These are phyloP conservation scores for Cladophialophora yegresii DNA, from an alignment of 2,329 filamentous ascomycete genomes.

Conservation along the genomic window DNA sequence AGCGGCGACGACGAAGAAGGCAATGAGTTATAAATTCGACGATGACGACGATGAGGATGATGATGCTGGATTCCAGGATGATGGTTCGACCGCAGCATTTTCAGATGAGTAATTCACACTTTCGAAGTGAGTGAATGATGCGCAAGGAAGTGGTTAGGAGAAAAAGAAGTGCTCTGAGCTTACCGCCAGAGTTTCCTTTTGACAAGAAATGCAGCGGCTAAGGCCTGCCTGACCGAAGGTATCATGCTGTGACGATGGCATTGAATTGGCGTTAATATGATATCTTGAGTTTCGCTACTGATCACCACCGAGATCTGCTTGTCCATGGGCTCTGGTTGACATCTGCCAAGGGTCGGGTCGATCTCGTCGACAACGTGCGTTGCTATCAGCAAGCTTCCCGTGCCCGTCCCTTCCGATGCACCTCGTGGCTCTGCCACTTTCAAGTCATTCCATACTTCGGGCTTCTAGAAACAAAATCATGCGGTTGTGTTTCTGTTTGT, in stretches of 20 bases:
- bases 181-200: neutral
- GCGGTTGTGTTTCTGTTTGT: constrained; percentile 8
- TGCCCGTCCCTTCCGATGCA: neutral
- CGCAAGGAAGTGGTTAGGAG: neutral
- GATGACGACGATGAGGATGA: constrained; percentile 28
- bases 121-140: neutral
- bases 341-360: neutral
- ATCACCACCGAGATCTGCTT: neutral
- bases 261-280: neutral
- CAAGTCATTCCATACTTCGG: neutral
- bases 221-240: neutral
- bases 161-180: neutral
- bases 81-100: constrained; percentile 25
- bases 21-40: constrained; percentile 45
- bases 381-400: neutral
- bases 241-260: neutral
- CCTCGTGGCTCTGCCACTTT: neutral
- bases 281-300: neutral
- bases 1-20: constrained; percentile 46
- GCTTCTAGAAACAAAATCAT: neutral
- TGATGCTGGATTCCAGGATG: constrained; percentile 20
- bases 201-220: neutral
- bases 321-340: neutral
- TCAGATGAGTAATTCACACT: constrained; percentile 20
- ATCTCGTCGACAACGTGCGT: neutral